A percentile compares a stretch with the other conserved stretches of the same genome.
phyloP scores from a whole-genome alignment of 495 filamentous ascomycete species.

The Aspergillus bridgeri region DNA sequence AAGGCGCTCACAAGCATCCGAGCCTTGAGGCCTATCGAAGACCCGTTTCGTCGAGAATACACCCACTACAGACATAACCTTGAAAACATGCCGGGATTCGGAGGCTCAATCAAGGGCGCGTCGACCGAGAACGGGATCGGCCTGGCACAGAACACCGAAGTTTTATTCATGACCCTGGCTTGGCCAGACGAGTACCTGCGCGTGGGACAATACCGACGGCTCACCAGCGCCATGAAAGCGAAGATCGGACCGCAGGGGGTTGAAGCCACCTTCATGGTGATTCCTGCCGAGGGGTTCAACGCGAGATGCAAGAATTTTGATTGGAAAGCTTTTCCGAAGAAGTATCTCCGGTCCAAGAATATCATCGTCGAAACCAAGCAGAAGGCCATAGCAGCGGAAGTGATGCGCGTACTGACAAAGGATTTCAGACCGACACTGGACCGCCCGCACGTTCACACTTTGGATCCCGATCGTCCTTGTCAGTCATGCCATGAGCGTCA shows the following conservation, averaged over 20 bases:
- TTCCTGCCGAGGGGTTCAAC: not conserved
- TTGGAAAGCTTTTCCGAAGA: not conserved
- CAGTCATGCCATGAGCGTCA: no score
- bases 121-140: not conserved
- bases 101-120: slow-evolving; percentile 7
- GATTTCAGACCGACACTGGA: no score
- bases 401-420: not conserved
- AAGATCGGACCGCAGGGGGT: not conserved
- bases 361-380: not conserved
- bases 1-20: not conserved
- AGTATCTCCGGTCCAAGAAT: not conserved
- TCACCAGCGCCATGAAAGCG: not conserved
- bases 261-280: not conserved
- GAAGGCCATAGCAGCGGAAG: not conserved
- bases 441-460: no score
- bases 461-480: no score
- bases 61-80: not conserved
- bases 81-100: slow-evolving; percentile 12
- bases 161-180: slow-evolving; percentile 10
- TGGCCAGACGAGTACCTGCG: slow-evolving; percentile 10
- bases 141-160: not conserved
- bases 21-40: not conserved
- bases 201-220: slow-evolving; percentile 6
- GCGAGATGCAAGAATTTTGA: not conserved
- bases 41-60: not conserved